Conservation (phyloP, 768 basidiomycete genomes). For the Lactifluus hygrophoroides region DNA sequence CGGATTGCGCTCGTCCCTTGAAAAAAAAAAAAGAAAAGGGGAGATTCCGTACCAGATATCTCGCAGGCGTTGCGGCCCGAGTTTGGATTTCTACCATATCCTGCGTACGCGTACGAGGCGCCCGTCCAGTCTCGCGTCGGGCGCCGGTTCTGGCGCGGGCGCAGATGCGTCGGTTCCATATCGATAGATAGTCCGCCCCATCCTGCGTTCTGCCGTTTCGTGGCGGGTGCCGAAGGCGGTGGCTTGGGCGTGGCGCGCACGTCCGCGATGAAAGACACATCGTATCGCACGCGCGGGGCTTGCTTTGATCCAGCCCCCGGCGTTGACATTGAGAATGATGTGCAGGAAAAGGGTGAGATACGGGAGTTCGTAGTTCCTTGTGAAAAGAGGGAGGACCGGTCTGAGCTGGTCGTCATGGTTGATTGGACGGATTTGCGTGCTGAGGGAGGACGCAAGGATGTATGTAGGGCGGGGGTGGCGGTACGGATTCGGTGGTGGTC, state of each 20-base stretch:
- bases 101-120: slow-evolving; percentile 41
- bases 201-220: slow-evolving; percentile 47
- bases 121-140: slow-evolving; percentile 43
- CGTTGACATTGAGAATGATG: slow-evolving; percentile 1
- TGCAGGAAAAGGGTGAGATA: slow-evolving; percentile 26
- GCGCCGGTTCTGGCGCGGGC: slow-evolving; percentile 27
- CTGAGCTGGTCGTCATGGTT: slow-evolving; percentile 22
- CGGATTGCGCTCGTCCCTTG: slow-evolving; percentile 61
- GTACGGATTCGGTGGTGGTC: neutral
- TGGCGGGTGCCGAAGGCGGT: slow-evolving; percentile 32
- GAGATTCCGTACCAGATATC: slow-evolving; percentile 49
- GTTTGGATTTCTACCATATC: slow-evolving; percentile 52
- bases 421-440: slow-evolving; percentile 30
- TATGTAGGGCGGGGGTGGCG: neutral
- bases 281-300: slow-evolving; percentile 24
- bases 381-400: slow-evolving; percentile 11
- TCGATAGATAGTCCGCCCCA: slow-evolving; percentile 67
- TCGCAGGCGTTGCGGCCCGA: slow-evolving; percentile 40
- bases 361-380: slow-evolving; percentile 48
- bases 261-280: slow-evolving; percentile 25
- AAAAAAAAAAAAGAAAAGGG: neutral
- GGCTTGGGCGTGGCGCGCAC: slow-evolving; percentile 18
- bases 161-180: slow-evolving; percentile 35
- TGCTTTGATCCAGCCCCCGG: slow-evolving; percentile 14
- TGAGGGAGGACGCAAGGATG: slow-evolving; percentile 21